Conservation (phyloP, 257 asterid species). For the Nicotiana tabacum region DNA sequence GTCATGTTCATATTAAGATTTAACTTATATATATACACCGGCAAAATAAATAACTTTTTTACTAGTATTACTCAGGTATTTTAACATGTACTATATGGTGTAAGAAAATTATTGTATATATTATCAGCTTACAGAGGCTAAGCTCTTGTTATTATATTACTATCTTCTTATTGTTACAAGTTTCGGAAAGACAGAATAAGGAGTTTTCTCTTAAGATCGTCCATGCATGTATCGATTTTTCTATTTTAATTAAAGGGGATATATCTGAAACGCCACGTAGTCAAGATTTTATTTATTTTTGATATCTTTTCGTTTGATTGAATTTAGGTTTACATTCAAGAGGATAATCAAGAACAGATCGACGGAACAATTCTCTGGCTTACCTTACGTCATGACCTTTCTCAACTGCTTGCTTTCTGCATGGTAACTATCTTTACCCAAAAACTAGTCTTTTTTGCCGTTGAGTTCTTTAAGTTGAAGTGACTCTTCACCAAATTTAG, state of each 20-base stretch:
- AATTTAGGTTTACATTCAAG: conserved; percentile 70
- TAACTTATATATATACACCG: no score
- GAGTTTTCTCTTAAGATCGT: no score
- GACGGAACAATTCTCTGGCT: conserved; percentile 75
- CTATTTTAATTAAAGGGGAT: no score
- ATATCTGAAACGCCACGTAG: not conserved
- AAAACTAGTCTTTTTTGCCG: not conserved
- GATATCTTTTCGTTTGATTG: not conserved
- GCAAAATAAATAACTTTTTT: not conserved
- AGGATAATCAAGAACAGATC: conserved; percentile 53
- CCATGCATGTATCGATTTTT: not conserved
- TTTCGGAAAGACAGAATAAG: not conserved
- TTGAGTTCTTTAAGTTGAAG: not conserved
- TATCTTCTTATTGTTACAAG: no score
- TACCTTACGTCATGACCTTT: conserved; percentile 75
- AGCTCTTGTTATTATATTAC: no score
- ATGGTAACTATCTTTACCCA: conserved; percentile 36
- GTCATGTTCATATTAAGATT: no score
- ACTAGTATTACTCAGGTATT: no score
- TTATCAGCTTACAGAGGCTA: no score
- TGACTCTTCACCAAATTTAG: not conserved
- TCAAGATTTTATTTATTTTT: not conserved
- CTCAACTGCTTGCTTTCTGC: conserved; percentile 84
- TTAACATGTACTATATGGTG: no score
- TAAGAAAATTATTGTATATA: no score